A percentile compares a stretch with the other conserved stretches of the same genome.
These are phyloP conservation scores for Phialophora chinensis DNA, from an alignment of 2,329 filamentous ascomycete genomes.

Conservation along the genomic window DNA sequence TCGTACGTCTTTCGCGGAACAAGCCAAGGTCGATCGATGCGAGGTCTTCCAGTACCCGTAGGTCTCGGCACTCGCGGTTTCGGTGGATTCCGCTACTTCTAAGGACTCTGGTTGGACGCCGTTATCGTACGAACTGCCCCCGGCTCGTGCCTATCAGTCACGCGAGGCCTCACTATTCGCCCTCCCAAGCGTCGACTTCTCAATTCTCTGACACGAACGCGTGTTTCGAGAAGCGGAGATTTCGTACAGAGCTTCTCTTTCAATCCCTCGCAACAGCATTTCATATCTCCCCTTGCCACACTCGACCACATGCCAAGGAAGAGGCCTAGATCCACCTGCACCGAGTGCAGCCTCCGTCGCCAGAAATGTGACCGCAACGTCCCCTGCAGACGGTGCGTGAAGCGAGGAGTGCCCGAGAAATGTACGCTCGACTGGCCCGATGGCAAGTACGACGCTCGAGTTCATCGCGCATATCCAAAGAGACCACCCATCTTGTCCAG, in stretches of 20 bases:
- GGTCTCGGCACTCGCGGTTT: neutral
- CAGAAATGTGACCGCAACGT: conserved; percentile 26
- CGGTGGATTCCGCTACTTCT: neutral
- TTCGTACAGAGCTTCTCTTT: neutral
- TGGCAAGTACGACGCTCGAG: conserved; percentile 10
- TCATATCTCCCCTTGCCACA: neutral
- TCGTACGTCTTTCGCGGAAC: neutral
- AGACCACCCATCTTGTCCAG: neutral
- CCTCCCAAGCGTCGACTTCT: too few relatives aligned
- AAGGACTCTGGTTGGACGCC: neutral
- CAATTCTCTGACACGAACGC: neutral
- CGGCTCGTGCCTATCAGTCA: neutral
- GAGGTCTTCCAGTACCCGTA: neutral
- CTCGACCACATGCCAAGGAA: conserved; percentile 8
- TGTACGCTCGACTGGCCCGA: conserved; percentile 18
- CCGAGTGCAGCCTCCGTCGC: conserved; percentile 24
- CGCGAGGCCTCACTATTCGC: neutral
- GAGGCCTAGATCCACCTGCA: conserved; percentile 21
- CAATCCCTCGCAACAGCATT: neutral
- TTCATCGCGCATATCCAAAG: conserved; percentile 23
- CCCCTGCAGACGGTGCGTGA: conserved; percentile 25
- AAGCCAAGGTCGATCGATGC: neutral
- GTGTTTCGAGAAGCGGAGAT: neutral
- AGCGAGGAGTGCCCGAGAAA: conserved; percentile 24
- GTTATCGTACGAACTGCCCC: neutral